Evolutionary conservation across 345 rosid genomes (phyloP), one percentile per base, ranked within the genome.

Genomic region (Eucalyptus grandis): DNA sequence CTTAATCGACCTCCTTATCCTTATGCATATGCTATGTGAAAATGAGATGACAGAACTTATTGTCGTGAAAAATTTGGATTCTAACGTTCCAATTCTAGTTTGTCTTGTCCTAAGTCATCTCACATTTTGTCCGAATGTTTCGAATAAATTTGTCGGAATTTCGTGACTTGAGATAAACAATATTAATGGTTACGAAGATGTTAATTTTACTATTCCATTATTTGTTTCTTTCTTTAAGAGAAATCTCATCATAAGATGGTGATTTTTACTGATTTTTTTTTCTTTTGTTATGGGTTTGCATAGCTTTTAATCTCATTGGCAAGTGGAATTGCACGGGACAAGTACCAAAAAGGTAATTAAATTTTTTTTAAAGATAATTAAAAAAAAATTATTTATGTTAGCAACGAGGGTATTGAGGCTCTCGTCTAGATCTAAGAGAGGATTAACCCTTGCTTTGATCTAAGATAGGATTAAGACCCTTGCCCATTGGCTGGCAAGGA

Each of bases 321-420:
- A 27, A 60, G 31, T 60, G 69, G 15, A 27, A 60, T 27, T 60
- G 69, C 5, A 1, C 4, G 3, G 30, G 62, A 56, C 2, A 24
- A 56, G 62, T 22, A 56, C 62, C 30, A 24, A 56, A 56, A 4
- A 22, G 1, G 30, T 56, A 56, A 56, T 56, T 53, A 8, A 17
- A 1, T 7, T 1, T 5, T 50, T 54, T 21, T 1, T 43, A 43
- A 43, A 43, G 43, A 43, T 43, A 43, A 43, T 43, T 43, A 5
- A 5, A 43, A 43, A 22, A 56, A 54, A 9, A 22, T 22, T 22
- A 22, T 56, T 24, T 24, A 56, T 53, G 11, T 53, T 8, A 53
- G 26, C 26, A 53, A 53, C 0, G 5, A 21, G 11, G 26, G 0
- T 53, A 53, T 4, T 0, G 5, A 53, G 26, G 26, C 58, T 53